A percentile compares a stretch with the other conserved stretches of the same genome.
phyloP scores from a whole-genome alignment of 345 rosid species.

The Acer campestre region DNA sequence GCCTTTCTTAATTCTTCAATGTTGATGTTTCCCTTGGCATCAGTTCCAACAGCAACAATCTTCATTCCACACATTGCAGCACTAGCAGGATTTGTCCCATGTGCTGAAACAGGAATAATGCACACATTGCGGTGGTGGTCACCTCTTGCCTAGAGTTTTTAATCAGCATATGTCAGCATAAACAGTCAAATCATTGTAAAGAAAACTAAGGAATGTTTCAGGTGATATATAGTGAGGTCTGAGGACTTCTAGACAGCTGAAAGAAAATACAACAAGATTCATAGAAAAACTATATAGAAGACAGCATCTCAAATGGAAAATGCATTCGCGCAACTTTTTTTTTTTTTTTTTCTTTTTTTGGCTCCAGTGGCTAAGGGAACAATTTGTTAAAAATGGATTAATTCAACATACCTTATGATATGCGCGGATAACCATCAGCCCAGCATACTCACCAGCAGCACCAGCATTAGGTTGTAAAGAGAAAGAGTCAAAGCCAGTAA shows the following conservation, averaged over 20 bases:
- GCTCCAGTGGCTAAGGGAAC: constrained; percentile 1
- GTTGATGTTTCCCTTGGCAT: constrained; percentile 96
- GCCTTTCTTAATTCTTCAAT: constrained; percentile 87
- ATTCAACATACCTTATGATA: constrained; percentile 72
- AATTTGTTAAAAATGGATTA: background rate
- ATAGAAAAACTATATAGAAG: background rate
- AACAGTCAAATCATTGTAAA: background rate
- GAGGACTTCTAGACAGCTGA: background rate
- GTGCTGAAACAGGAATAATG: constrained; percentile 99
- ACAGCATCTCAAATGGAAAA: too few relatives aligned
- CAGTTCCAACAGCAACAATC: constrained; percentile 92
- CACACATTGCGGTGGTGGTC: constrained; percentile 96
- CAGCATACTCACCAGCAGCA: constrained; percentile 99
- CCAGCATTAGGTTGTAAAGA: constrained; percentile 99
- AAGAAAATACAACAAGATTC: background rate
- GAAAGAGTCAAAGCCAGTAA: constrained; percentile 98
- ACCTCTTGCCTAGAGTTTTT: constrained; percentile 77
- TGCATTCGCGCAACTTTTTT: too few relatives aligned
- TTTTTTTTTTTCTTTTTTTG: background rate
- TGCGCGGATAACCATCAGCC: constrained; percentile 98
- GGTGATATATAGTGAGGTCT: background rate
- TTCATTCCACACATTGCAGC: constrained; percentile 99
- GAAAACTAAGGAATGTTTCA: background rate
- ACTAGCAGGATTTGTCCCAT: constrained; percentile 99
- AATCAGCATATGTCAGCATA: constrained; percentile 16